Conservation (phyloP, 495 filamentous ascomycete species). For the Aspergillus carlsbadensis region DNA sequence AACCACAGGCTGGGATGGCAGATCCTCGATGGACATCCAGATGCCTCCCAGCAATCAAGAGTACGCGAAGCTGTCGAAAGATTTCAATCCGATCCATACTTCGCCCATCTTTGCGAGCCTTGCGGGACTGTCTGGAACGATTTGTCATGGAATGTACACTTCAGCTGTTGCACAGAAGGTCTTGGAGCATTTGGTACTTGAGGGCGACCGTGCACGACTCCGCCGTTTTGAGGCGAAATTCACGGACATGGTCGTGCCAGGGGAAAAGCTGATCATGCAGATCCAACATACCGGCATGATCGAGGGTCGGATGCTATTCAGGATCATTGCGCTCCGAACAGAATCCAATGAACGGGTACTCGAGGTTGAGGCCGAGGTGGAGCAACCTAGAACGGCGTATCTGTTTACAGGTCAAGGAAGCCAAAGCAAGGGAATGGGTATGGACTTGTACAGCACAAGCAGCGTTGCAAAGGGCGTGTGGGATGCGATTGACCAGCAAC, state of each 20-base stretch:
- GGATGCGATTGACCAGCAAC: constrained; percentile 37
- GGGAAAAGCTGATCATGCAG: constrained; percentile 30
- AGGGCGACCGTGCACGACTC: constrained; percentile 19
- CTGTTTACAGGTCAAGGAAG: constrained; percentile 47
- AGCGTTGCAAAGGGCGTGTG: constrained; percentile 33
- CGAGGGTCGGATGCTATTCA: constrained; percentile 32
- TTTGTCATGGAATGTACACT: constrained; percentile 40
- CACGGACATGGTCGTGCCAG: constrained; percentile 35
- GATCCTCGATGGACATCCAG: constrained; percentile 16
- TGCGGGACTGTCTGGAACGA: constrained; percentile 29
- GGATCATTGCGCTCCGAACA: constrained; percentile 24
- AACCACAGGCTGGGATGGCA: constrained; percentile 9
- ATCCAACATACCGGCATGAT: constrained; percentile 36
- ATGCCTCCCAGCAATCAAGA: constrained; percentile 25
- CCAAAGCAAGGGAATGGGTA: constrained; percentile 42
- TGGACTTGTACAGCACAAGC: constrained; percentile 38
- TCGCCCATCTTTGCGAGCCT: constrained; percentile 29
- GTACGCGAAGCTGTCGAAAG: constrained; percentile 31
- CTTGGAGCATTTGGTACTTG: constrained; percentile 19
- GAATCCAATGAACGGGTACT: constrained; percentile 30
- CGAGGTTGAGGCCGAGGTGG: constrained; percentile 33
- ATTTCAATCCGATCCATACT: constrained; percentile 40
- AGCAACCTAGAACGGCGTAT: constrained; percentile 38
- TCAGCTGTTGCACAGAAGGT: constrained; percentile 19
- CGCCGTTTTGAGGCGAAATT: constrained; percentile 29